Conservation (phyloP, 257 asterid species). For the Solanum paucissectum region DNA sequence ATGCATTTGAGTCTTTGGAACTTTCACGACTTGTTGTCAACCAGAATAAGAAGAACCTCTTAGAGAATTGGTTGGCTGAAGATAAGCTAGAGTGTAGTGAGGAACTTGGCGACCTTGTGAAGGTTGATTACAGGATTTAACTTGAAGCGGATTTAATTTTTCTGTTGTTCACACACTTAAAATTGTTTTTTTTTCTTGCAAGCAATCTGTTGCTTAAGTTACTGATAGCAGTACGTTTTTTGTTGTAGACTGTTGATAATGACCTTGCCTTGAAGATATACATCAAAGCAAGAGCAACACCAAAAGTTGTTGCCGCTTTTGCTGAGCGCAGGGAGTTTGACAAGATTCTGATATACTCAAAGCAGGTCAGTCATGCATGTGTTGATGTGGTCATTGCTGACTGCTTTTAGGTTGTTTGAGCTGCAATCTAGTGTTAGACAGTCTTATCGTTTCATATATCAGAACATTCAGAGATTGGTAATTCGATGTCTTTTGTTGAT, state of each 20-base stretch:
- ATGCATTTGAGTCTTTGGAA: conserved; percentile 94
- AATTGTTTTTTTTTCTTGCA: neutral
- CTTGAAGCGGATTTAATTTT: neutral
- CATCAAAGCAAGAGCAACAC: conserved; percentile 99
- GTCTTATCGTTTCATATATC: neutral
- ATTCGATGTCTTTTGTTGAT: conserved; percentile 1
- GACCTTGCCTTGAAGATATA: conserved; percentile 97
- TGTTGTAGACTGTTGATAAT: conserved; percentile 86
- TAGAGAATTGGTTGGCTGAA: conserved; percentile 99
- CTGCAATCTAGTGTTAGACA: neutral
- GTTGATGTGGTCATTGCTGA: neutral
- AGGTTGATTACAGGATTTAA: conserved; percentile 35
- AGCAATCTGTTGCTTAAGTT: neutral
- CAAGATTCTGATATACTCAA: conserved; percentile 92
- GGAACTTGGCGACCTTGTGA: conserved; percentile 99
- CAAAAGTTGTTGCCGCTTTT: conserved; percentile 98
- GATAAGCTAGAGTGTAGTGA: conserved; percentile 98
- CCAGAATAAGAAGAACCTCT: conserved; percentile 90
- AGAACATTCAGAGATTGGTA: neutral
- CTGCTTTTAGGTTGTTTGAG: neutral
- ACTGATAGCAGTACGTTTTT: neutral
- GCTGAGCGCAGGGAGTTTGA: conserved; percentile 99
- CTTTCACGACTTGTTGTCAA: conserved; percentile 94
- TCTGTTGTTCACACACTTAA: neutral
- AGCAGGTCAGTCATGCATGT: conserved; percentile 52